Percentiles rank a stretch among this genome's conserved stretches.
phyloP scores from a whole-genome alignment of 2,329 filamentous ascomycete genomes.

The Madurella mycetomatis region DNA sequence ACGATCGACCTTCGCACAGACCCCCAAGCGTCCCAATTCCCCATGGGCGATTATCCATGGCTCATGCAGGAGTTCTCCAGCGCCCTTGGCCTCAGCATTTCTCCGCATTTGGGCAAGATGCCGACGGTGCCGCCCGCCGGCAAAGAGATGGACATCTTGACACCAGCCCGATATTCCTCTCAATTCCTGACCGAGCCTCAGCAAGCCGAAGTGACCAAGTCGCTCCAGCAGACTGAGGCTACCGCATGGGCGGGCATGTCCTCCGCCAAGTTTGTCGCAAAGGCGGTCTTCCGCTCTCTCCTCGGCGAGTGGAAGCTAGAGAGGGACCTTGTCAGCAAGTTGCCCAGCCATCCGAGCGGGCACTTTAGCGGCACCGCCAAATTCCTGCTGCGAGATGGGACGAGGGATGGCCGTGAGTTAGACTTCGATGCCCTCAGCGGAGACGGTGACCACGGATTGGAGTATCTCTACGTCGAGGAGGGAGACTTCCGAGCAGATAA shows the following conservation, averaged over 20 bases:
- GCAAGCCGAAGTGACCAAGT: slow-evolving; percentile 38
- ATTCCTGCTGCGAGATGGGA: slow-evolving; percentile 60
- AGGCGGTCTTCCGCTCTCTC: slow-evolving; percentile 65
- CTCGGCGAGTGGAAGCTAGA: slow-evolving; percentile 65
- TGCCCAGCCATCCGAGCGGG: slow-evolving; percentile 58
- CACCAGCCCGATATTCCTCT: slow-evolving; percentile 51
- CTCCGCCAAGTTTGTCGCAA: slow-evolving; percentile 51
- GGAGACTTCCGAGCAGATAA: slow-evolving; percentile 58
- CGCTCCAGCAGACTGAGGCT: slow-evolving; percentile 43
- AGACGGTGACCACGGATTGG: slow-evolving; percentile 39
- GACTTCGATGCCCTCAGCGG: slow-evolving; percentile 22
- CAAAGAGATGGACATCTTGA: slow-evolving; percentile 49
- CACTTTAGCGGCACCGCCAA: slow-evolving; percentile 59
- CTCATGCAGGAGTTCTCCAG: slow-evolving; percentile 67
- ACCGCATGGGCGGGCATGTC: slow-evolving; percentile 40
- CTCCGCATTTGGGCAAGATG: slow-evolving; percentile 31
- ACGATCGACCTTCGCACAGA: slow-evolving; percentile 49
- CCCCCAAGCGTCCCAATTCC: slow-evolving; percentile 62
- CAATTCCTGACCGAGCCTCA: slow-evolving; percentile 38
- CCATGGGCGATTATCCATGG: slow-evolving; percentile 77
- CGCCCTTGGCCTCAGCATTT: slow-evolving; percentile 50
- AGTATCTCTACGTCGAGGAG: slow-evolving; percentile 67
- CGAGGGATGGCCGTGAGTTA: slow-evolving; percentile 45
- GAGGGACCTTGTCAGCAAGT: slow-evolving; percentile 49
- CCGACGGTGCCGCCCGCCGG: slow-evolving; percentile 39